Base-by-base conservation (phyloP, 208 protist genomes). In the Herpetomonas samuelpessoai region DNA sequence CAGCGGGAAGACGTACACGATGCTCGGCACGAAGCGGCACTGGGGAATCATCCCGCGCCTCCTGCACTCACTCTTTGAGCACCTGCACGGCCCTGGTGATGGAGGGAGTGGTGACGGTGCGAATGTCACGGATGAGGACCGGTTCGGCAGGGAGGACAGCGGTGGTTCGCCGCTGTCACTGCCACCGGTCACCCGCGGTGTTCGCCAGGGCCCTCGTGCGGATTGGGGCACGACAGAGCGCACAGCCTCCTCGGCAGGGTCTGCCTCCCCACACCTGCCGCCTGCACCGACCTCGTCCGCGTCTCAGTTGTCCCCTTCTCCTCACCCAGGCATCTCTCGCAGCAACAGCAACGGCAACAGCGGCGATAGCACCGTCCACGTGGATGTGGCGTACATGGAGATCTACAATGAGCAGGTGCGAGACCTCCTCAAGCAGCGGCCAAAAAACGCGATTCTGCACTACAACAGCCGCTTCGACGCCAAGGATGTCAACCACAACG, bases 1-100 rank as follows among this genome's bases (percentile, higher is more conserved):
- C 38, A 91, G 87, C 45, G 93, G 95, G 22, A 98, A 97, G 65
- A 97, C 93, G 16, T 94, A 97, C 79, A 97, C 93, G 3, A 97
- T 97, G 81, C 75, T 92, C 50, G 94, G 95, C 19, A 80, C 70
- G 10, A 44, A 62, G 41, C 56, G 77, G 39, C 74, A 92, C 47
- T 69, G 71, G 12, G 93, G 93, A 4, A 68, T 97, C 21, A 89
- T 89, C 25, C 90, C 90, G 16, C 66, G 86, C 0, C 35, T 91
- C 14, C 86, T 76, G 27, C 65, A 73, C 41, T 69, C 74, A 3
- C 70, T 96, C 45, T 91, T 93, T 45, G 22, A 62, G n/a, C 35
- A 41, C 35, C 35, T 6, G 9, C 35, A 18, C 21, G 46, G 58
- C 7, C 58, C 86, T 19, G 55, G 44, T 9, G 49, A 48, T 25